Percentiles rank a stretch among this genome's conserved stretches.
These are phyloP conservation scores for Elsinoe ampelina DNA, from an alignment of 2,329 filamentous ascomycete genomes.

Conservation along the genomic window DNA sequence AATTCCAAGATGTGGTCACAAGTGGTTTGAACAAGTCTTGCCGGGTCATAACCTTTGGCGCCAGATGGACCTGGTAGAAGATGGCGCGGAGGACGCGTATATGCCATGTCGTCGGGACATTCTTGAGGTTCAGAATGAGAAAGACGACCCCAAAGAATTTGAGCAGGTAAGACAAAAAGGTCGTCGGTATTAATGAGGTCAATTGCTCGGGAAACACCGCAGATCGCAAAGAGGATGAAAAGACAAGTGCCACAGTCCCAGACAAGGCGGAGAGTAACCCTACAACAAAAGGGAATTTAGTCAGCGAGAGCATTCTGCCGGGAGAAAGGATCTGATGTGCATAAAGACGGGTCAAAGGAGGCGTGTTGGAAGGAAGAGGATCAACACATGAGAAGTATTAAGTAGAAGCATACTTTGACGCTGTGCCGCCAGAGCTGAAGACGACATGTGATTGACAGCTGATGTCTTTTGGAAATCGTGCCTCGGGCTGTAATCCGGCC, in stretches of 20 bases:
- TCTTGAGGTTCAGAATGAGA: slow-evolving; percentile 11
- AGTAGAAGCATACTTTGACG: background rate
- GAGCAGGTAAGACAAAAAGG: background rate
- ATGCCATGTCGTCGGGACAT: slow-evolving; percentile 12
- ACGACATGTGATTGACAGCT: background rate
- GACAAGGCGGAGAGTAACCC: background rate
- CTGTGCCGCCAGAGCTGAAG: slow-evolving; percentile 8
- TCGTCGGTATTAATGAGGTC: background rate
- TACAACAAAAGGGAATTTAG: slow-evolving; percentile 4
- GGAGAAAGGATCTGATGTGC: background rate
- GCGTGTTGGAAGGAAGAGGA: background rate
- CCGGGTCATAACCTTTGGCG: slow-evolving; percentile 37
- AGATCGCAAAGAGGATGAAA: slow-evolving; percentile 8
- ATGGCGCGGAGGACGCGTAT: slow-evolving; percentile 37
- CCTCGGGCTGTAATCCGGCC: background rate
- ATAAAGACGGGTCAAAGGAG: background rate
- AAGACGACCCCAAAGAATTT: slow-evolving; percentile 2
- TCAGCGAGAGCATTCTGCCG: slow-evolving; percentile 7
- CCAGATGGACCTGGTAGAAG: slow-evolving; percentile 39
- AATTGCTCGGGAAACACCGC: background rate
- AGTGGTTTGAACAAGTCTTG: slow-evolving; percentile 64
- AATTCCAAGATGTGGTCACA: slow-evolving; percentile 56
- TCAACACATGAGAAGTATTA: background rate
- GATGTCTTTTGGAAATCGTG: background rate
- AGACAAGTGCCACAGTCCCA: background rate